Evolutionary conservation across 148 eudicot genomes (phyloP), one percentile per base, ranked within the genome.

Genomic region (Cornus florida): DNA sequence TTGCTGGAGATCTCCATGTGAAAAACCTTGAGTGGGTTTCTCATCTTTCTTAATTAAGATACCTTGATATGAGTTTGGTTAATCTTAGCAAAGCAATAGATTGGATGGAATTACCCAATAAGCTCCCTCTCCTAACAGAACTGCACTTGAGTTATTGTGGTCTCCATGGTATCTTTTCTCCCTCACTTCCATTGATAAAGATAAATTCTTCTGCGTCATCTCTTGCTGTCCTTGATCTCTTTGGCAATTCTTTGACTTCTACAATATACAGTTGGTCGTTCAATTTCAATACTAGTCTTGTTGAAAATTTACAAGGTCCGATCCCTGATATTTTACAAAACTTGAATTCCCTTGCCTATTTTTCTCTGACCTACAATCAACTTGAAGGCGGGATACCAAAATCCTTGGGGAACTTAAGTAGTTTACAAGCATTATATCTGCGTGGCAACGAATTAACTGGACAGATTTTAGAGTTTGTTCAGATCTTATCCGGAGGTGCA

Each of bases 181-280:
- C 78, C 19, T 50, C 74, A 8, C 60, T 64, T 56, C 24, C 74
- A 28, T 56, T 31, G 10, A n/a, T 23, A 12, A 82, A 81, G 10
- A n/a, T 23, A 12, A 82, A 81, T 79, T 67, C 67, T 41, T 75
- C 84, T 20, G 38, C 20, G 28, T 35, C 56, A 1, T 28, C 28
- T 28, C 28, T 28, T 28, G 10, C n/a, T 46, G 19, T 64, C 43
- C 74, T 84, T 19, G 64, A 57, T 73, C 76, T 84, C 23, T 4
- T 24, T 7, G 20, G 5, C 0, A 85, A 85, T 70, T 2, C 23
- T 13, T 57, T 80, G 59, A 59, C 50, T 11, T 62, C 43, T 11
- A 67, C 76, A 5, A 69, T 82, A 57, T 76, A 76, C 56, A 50
- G 22, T 5, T 85, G 87, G 84, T 68, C 82, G 68, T 79, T 79